Evolutionary conservation across 1,139 yeast species (phyloP), one percentile per base, ranked within the genome.

Genomic region (Hansenula sp.): DNA sequence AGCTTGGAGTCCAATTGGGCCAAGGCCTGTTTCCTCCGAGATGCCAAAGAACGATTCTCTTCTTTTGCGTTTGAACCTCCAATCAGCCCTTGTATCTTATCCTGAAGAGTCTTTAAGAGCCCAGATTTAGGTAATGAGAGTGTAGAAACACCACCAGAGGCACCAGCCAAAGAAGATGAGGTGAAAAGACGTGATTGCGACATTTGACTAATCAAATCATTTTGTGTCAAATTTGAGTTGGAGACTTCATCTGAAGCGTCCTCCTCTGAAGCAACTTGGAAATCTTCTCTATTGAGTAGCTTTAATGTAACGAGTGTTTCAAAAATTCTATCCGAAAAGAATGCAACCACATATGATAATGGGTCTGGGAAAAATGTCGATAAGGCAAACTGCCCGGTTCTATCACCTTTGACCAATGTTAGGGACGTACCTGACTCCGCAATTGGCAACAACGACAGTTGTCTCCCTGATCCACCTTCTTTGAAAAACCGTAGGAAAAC

Each of bases 361-460:
- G 77, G 77, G 21, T 58, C 59, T 2, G 77, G 78, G 60, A 72
- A 72, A 54, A 72, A 72, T 3, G 77, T 70, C 41, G 63, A 52
- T 17, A 73, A 53, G 21, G 76, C 59, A 53, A 73, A 72, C 48
- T 67, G 74, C 15, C 65, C 67, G 0, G 75, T 64, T 43, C 76
- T 55, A 47, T 72, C 77, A 17, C 77, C 77, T 31, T 40, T 49
- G 2, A 32, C 16, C 5, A 33, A 16, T 5, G 38, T 33, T 10
- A 37, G 18, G 2, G 28, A 15, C 2, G 36, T 21, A 5, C 30
- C 35, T 10, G 45, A 15, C 9, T 44, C 46, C 5, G 46, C 16
- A 4, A 67, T 61, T 9, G 77, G 77, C 28, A 73, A 54, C 38
- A 73, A 47, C 42, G 70, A 68, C 7, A 73, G 62, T 47, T 72